Percentiles rank a stretch among this genome's conserved stretches.
phyloP scores from a whole-genome alignment of 2,329 filamentous ascomycete genomes.

The Fusarium staphyleae region DNA sequence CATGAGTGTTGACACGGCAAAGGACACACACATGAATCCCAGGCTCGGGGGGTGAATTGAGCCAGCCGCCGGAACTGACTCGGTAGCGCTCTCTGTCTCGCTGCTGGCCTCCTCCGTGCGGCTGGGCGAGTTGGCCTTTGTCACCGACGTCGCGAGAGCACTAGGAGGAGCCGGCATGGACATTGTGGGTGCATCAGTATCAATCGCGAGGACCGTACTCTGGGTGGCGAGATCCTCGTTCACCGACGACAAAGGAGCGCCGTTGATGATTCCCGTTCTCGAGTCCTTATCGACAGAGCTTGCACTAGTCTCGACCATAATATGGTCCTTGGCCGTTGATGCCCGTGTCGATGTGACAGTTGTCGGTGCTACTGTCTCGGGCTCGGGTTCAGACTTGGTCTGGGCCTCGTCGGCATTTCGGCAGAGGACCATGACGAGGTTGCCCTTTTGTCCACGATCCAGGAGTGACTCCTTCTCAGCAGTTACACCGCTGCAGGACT shows the following conservation, averaged over 20 bases:
- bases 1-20: conserved; percentile 27
- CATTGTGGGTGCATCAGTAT: conserved; percentile 31
- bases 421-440: conserved; percentile 50
- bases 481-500: conserved; percentile 38
- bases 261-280: conserved; percentile 9
- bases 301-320: conserved; percentile 25
- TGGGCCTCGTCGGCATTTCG: conserved; percentile 22
- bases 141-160: conserved; percentile 21
- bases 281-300: not conserved
- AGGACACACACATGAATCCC: conserved; percentile 24
- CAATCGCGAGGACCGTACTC: conserved; percentile 31
- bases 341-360: conserved; percentile 8
- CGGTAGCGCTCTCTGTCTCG: conserved; percentile 16
- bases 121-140: conserved; percentile 8
- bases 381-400: conserved; percentile 16
- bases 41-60: conserved; percentile 23
- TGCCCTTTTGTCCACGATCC: conserved; percentile 47
- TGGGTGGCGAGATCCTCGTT: conserved; percentile 31
- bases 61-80: conserved; percentile 17
- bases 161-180: conserved; percentile 23
- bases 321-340: conserved; percentile 23
- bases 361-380: conserved; percentile 5
- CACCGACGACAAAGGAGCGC: conserved; percentile 22
- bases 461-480: conserved; percentile 46
- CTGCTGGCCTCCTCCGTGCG: conserved; percentile 4